Base-by-base conservation (phyloP, 441 rosid genomes). In the Euphorbia schlechtendalii region DNA sequence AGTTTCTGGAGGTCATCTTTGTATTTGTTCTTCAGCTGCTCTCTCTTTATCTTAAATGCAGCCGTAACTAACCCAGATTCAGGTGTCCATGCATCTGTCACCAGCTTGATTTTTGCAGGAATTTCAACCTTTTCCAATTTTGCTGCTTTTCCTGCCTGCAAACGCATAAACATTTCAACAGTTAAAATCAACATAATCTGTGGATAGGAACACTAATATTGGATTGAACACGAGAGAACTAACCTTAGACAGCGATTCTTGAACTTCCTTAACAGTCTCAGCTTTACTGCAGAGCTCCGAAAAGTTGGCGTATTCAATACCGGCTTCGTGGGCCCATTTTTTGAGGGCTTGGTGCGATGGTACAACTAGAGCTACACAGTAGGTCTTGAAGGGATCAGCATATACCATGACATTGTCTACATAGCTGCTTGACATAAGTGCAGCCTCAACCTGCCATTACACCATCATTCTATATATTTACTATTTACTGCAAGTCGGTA, bases 21-120 rank as follows among this genome's bases (percentile, higher is more conserved):
- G 65, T 77, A 92, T 72, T 74, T 83, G 46, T 83, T 41, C 76
- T 82, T 92, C 24, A 88, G 58, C 60, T 84, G 96, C 57, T 93
- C 96, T 66, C 96, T 85, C 81, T 88, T 93, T 69, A 90, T 82
- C 81, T 93, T 88, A 54, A 93, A 74, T 40, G 97, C 97, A 46
- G 90, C 92, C 6, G 91, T 90, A 45, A 90, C 96, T 66, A 93
- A 67, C 32, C 97, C 96, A 0, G 93, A 83, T 66, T 93, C 96
- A 0, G 97, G 98, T 56, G 93, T 86, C 98, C 96, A 90, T 15
- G 86, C 82, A 40, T 90, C 95, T 0, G 91, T 71, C 22, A 93
- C 13, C 82, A 90, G 69, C 78, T 82, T 90, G 45, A 93, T 80
- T 86, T 82, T 93, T 34, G 82, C 82, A 6, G 98, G 98, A 49